phyloP scores from a whole-genome alignment of 2,329 filamentous ascomycete species.

The Fusarium sp. region DNA sequence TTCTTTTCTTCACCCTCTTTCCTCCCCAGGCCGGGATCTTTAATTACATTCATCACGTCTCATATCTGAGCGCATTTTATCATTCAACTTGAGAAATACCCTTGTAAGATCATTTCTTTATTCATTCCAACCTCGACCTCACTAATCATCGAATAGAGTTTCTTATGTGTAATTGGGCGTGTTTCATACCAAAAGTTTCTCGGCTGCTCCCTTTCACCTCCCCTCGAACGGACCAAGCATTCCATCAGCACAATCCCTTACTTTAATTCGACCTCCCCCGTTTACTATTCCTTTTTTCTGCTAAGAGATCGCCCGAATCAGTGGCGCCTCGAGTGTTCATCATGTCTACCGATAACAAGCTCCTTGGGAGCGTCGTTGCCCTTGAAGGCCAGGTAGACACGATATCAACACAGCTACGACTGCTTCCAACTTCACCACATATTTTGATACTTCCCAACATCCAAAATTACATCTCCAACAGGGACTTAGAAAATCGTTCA shows the following conservation, averaged over 20 bases:
- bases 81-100: neutral
- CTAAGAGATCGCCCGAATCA: slow-evolving; percentile 25
- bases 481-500: slow-evolving; percentile 46
- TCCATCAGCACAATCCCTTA: slow-evolving; percentile 26
- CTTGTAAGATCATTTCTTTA: slow-evolving; percentile 27
- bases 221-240: slow-evolving; percentile 18
- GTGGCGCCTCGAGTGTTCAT: slow-evolving; percentile 27
- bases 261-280: slow-evolving; percentile 10
- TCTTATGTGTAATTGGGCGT: slow-evolving; percentile 19
- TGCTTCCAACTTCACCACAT: slow-evolving; percentile 69
- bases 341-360: slow-evolving; percentile 45
- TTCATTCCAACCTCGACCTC: slow-evolving; percentile 14
- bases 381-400: slow-evolving; percentile 68
- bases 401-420: slow-evolving; percentile 68
- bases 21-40: slow-evolving; percentile 19
- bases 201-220: slow-evolving; percentile 24
- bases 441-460: slow-evolving; percentile 67
- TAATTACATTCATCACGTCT: slow-evolving; percentile 28
- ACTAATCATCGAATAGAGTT: slow-evolving; percentile 21
- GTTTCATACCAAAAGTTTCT: slow-evolving; percentile 24
- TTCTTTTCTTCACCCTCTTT: slow-evolving; percentile 4
- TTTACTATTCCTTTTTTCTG: slow-evolving; percentile 2
- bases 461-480: slow-evolving; percentile 58
- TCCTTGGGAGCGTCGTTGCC: slow-evolving; percentile 65
- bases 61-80: slow-evolving; percentile 11